Conservation (phyloP, 441 rosid species). For the Populus hybrid region DNA sequence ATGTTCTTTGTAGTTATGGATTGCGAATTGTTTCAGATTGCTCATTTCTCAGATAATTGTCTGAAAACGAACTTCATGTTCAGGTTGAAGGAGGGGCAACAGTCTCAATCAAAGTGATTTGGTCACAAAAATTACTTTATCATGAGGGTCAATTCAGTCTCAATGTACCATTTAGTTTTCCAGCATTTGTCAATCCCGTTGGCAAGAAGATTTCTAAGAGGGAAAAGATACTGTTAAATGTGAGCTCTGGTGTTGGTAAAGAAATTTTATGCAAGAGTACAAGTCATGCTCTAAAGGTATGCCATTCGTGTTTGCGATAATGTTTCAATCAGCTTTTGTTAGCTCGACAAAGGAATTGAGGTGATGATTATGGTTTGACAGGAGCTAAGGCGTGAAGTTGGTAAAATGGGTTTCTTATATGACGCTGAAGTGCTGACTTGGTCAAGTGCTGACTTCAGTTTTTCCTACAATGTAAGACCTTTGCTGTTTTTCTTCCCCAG, state of each 20-base stretch:
- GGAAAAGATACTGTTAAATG: slow-evolving; percentile 61
- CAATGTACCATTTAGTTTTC: slow-evolving; percentile 70
- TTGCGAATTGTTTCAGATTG: background rate
- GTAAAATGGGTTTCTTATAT: slow-evolving; percentile 57
- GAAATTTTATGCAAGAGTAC: slow-evolving; percentile 47
- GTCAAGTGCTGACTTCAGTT: slow-evolving; percentile 62
- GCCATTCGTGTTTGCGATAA: background rate
- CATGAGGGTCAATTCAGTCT: slow-evolving; percentile 12
- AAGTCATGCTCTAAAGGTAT: slow-evolving; percentile 79
- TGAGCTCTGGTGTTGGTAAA: slow-evolving; percentile 50
- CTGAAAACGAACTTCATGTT: background rate
- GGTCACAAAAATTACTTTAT: slow-evolving; percentile 69
- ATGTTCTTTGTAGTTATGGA: background rate
- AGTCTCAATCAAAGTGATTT: slow-evolving; percentile 55
- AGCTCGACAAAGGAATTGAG: slow-evolving; percentile 6
- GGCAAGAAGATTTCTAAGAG: slow-evolving; percentile 43
- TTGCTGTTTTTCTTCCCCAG: background rate
- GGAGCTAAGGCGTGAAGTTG: slow-evolving; percentile 54
- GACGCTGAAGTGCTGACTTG: slow-evolving; percentile 64
- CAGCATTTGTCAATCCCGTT: slow-evolving; percentile 56
- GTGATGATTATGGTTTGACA: slow-evolving; percentile 23
- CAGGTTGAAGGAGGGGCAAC: slow-evolving; percentile 82
- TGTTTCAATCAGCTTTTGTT: slow-evolving; percentile 4
- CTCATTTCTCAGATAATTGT: background rate
- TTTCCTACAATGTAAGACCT: slow-evolving; percentile 57